These are phyloP conservation scores for Nakazawaea holstii DNA, from an alignment of 805 yeast species.

Conservation along the genomic window DNA sequence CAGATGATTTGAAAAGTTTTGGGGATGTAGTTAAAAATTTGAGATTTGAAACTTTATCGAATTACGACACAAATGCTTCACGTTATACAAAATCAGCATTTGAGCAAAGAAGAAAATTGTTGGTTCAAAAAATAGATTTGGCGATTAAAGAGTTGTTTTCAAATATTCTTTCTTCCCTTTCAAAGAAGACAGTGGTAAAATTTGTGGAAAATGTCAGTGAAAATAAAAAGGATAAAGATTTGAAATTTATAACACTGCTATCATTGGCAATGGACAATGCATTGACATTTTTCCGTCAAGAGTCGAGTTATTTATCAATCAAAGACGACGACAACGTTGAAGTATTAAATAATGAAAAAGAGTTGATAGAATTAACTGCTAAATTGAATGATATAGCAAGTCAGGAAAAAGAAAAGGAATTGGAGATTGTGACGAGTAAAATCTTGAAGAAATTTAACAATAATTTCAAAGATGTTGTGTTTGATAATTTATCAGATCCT, in stretches of 20 bases:
- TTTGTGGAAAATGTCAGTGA: slow-evolving; percentile 22
- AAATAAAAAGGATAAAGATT: slow-evolving; percentile 19
- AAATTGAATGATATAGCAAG: slow-evolving; percentile 25
- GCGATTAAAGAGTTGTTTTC: slow-evolving; percentile 40
- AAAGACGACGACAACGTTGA: slow-evolving; percentile 18
- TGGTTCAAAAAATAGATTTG: slow-evolving; percentile 43
- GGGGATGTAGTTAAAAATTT: slow-evolving; percentile 39
- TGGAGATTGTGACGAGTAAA: slow-evolving; percentile 35
- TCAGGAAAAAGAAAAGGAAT: slow-evolving; percentile 32
- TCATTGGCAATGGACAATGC: slow-evolving; percentile 18
- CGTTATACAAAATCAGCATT: slow-evolving; percentile 69
- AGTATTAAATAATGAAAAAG: slow-evolving; percentile 25
- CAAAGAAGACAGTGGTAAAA: slow-evolving; percentile 24
- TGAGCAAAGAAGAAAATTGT: slow-evolving; percentile 47
- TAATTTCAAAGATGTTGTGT: slow-evolving; percentile 45
- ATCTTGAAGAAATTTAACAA: slow-evolving; percentile 40
- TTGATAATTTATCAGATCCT: slow-evolving; percentile 45
- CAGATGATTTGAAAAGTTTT: slow-evolving; percentile 25
- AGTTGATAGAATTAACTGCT: slow-evolving; percentile 26
- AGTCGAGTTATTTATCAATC: slow-evolving; percentile 27
- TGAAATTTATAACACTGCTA: slow-evolving; percentile 10
- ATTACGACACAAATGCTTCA: slow-evolving; percentile 69
- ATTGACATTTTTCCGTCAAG: slow-evolving; percentile 22
- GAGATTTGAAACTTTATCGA: slow-evolving; percentile 38
- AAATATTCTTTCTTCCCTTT: slow-evolving; percentile 32